Base-by-base conservation (phyloP, 352 stramenopile species). In the Phytophthora boehmeriae region DNA sequence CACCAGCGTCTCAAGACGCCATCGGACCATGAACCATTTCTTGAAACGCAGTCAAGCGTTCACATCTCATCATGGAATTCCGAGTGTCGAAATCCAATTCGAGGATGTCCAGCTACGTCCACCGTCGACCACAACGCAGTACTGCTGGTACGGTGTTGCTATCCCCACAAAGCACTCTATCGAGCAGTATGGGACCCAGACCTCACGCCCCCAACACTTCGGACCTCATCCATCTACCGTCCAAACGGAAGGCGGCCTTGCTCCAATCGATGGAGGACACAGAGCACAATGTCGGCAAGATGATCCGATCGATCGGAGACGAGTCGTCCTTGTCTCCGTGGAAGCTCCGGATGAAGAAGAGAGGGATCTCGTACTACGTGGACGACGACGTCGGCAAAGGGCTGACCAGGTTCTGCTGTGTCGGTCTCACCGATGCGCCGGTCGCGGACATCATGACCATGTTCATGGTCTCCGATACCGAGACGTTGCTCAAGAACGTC, bases 371-470 rank as follows among this genome's bases (percentile, higher is more conserved):
- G 14, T 87, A 80, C 67, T 87, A 69, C 48, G 70, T 83, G 22
- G 72, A 86, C 57, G 59, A 82, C 25, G 71, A 65, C 13, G 74
- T 83, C 2, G 61, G 28, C 16, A 68, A 68, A 56, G 65, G 64
- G 0, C n/a, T 66, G 27, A 76, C 66, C 50, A 72, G 77, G 0
- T 84, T 87, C 64, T 84, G 77, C 50, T 84, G 77, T 34, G 69
- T 84, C 17, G 72, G 68, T 11, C 56, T 69, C 45, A 82, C 74
- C 8, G 58, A 71, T 32, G 75, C 74, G 9, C 44, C 63, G 2
- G 59, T 74, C 20, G n/a, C 66, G 10, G 66, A 82, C 4, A 68
- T 87, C 23, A 84, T 87, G 66, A 43, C 73, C 46, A 69, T 87
- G 46, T 87, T 83, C 46, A 48, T 78, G 19, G 62, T 75, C 36